Evolutionary conservation across 371 early-diverging fungal species (phyloP).

Genomic region (Rhizopus arrhizus): DNA sequence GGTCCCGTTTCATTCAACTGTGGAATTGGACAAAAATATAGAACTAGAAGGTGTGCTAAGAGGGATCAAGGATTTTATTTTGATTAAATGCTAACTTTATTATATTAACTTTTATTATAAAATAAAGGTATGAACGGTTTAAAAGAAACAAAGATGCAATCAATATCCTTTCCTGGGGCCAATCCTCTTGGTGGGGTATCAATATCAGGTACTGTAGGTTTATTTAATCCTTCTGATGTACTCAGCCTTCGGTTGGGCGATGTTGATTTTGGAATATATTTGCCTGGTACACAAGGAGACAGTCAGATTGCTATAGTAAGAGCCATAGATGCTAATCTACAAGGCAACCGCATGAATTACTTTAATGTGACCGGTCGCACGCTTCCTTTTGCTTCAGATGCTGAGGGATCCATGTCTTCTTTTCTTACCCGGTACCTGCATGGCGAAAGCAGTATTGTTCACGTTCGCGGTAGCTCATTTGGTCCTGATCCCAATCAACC

Average conservation of each 20-base stretch:
- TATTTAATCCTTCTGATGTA: slow-evolving; percentile 49
- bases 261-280: slow-evolving; percentile 50
- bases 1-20: slow-evolving; percentile 27
- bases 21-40: slow-evolving; percentile 36
- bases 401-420: slow-evolving; percentile 28
- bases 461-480: slow-evolving; percentile 41
- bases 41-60: slow-evolving; percentile 36
- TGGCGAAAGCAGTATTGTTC: slow-evolving; percentile 37
- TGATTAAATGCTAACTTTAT: no score
- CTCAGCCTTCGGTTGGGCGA: slow-evolving; percentile 46
- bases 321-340: slow-evolving; percentile 39
- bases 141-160: slow-evolving; percentile 38
- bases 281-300: slow-evolving; percentile 35
- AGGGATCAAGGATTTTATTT: no score
- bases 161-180: slow-evolving; percentile 37
- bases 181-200: slow-evolving; percentile 47
- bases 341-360: slow-evolving; percentile 40
- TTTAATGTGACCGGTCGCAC: slow-evolving; percentile 49
- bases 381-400: slow-evolving; percentile 29
- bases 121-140: slow-evolving; percentile 51
- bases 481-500: slow-evolving; percentile 36
- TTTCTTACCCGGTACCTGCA: slow-evolving; percentile 47
- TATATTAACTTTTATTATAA: no score
- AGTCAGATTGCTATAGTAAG: slow-evolving; percentile 45
- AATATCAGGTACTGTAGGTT: slow-evolving; percentile 36